Conservation (phyloP, 805 yeast genomes). For the Candida silvatica region DNA sequence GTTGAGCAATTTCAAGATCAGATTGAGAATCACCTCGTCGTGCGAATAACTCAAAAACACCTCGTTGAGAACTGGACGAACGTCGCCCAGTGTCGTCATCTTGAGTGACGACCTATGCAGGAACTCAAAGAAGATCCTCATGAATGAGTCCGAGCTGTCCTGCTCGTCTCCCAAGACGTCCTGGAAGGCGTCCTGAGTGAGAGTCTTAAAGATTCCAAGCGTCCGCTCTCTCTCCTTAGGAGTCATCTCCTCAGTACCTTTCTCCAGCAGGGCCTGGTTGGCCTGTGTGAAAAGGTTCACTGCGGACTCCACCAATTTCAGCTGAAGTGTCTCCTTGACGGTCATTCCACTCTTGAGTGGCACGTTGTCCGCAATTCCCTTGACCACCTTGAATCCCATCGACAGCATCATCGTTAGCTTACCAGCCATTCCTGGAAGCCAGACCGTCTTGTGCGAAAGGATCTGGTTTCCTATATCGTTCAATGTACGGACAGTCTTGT, state of each 20-base stretch:
- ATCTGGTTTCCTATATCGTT: constrained; percentile 17
- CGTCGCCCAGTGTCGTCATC: constrained; percentile 48
- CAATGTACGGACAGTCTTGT: constrained; percentile 25
- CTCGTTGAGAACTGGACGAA: constrained; percentile 51
- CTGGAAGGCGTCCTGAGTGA: constrained; percentile 34
- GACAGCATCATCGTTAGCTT: constrained; percentile 9
- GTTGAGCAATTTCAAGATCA: constrained; percentile 47
- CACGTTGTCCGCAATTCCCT: neutral
- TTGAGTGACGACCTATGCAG: constrained; percentile 39
- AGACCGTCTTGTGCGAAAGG: neutral
- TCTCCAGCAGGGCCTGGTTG: constrained; percentile 7
- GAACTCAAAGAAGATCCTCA: constrained; percentile 46
- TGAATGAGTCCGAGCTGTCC: constrained; percentile 31
- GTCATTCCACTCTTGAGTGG: constrained; percentile 10
- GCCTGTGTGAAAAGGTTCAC: constrained; percentile 26
- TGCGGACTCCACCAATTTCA: constrained; percentile 29
- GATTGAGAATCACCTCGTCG: constrained; percentile 47
- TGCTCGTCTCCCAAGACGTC: constrained; percentile 26
- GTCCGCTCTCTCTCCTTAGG: neutral
- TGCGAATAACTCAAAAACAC: constrained; percentile 56
- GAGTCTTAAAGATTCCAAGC: constrained; percentile 25
- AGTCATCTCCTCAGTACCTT: constrained; percentile 2
- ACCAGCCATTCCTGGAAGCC: neutral
- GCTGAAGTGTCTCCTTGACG: constrained; percentile 29
- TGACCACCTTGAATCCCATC: constrained; percentile 21